A percentile compares a stretch with the other conserved stretches of the same genome.
Evolutionary conservation across 352 stramenopile species (phyloP).

Genomic region (Phytophthora kernoviae): DNA sequence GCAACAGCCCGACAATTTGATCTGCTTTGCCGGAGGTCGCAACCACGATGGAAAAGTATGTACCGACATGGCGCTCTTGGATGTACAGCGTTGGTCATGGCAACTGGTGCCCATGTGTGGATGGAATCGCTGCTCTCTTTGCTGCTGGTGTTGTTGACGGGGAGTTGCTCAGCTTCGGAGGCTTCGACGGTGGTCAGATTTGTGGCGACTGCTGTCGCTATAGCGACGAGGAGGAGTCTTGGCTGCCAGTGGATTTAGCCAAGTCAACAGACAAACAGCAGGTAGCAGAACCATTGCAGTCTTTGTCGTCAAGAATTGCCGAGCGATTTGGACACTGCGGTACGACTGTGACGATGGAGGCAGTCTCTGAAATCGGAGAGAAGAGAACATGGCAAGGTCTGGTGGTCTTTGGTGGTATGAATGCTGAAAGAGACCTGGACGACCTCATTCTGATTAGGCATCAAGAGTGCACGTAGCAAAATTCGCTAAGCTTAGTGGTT

Average conservation of each 20-base stretch:
- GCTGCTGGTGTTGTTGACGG: constrained; percentile 31
- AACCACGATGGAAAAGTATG: constrained; percentile 60
- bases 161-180: constrained; percentile 52
- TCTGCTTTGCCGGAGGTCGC: constrained; percentile 58
- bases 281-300: not conserved
- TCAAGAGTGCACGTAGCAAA: too few species aligned
- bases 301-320: constrained; percentile 1
- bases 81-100: constrained; percentile 47
- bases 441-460: constrained; percentile 36
- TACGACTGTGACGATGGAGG: constrained; percentile 20
- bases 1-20: constrained; percentile 12
- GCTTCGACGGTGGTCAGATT: constrained; percentile 56
- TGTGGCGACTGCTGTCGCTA: constrained; percentile 53
- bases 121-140: constrained; percentile 62
- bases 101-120: constrained; percentile 57
- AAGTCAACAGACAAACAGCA: constrained; percentile 2
- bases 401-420: constrained; percentile 68
- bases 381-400: constrained; percentile 29
- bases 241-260: constrained; percentile 22
- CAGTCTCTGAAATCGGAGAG: not conserved
- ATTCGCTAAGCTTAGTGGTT: too few species aligned
- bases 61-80: constrained; percentile 59
- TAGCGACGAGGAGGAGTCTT: constrained; percentile 50
- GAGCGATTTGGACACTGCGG: constrained; percentile 60
- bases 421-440: constrained; percentile 50